Evolutionary conservation across 2,329 filamentous ascomycete species (phyloP).

Genomic region (Pseudocercospora ulei): DNA sequence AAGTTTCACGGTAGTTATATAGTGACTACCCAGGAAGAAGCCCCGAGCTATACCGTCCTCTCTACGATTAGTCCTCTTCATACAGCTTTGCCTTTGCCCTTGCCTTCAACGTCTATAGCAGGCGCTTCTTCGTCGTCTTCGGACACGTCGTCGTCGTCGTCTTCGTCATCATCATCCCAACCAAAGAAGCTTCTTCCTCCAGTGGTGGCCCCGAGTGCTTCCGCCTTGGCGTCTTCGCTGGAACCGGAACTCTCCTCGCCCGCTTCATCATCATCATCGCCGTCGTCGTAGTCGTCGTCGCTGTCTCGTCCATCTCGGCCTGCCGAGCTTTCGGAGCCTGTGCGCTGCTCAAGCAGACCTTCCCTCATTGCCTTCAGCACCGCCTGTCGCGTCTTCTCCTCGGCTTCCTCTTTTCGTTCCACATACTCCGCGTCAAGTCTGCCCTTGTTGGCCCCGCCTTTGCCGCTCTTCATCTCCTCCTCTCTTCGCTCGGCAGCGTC

Average conservation of each 20-base stretch:
- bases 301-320: slow-evolving; percentile 40
- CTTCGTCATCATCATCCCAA: slow-evolving; percentile 63
- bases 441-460: slow-evolving; percentile 48
- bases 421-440: slow-evolving; percentile 82
- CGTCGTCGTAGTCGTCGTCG: too few relatives aligned
- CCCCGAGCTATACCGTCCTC: too few relatives aligned
- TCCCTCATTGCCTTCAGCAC: slow-evolving; percentile 61
- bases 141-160: slow-evolving; percentile 38
- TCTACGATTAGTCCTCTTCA: neutral
- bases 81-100: slow-evolving; percentile 39
- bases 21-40: neutral
- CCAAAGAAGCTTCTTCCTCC: slow-evolving; percentile 53
- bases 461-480: slow-evolving; percentile 68
- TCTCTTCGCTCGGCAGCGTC: slow-evolving; percentile 73
- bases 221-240: slow-evolving; percentile 29
- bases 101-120: slow-evolving; percentile 33
- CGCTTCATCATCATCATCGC: slow-evolving; percentile 31
- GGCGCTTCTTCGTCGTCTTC: slow-evolving; percentile 37
- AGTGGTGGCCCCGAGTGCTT: slow-evolving; percentile 33
- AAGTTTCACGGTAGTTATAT: neutral
- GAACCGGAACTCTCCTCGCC: slow-evolving; percentile 28
- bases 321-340: slow-evolving; percentile 36
- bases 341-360: slow-evolving; percentile 41
- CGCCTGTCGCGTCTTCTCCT: slow-evolving; percentile 69
- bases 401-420: slow-evolving; percentile 84